phyloP scores from a whole-genome alignment of 257 asterid genomes.

The Solanum sitiens region DNA sequence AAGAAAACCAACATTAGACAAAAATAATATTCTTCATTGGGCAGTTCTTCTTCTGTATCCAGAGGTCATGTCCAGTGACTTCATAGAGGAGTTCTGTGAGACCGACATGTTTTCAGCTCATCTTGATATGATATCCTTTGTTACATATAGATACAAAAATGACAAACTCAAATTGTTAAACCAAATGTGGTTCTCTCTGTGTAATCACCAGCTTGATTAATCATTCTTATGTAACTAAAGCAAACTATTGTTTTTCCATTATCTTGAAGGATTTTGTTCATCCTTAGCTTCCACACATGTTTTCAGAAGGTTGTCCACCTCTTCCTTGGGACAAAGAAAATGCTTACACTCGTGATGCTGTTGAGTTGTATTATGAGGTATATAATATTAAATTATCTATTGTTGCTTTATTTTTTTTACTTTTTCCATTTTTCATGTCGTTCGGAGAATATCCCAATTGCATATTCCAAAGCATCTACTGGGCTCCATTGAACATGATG shows the following conservation, averaged over 20 bases:
- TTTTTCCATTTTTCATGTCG: neutral
- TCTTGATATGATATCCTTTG: slow-evolving; percentile 89
- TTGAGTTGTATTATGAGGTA: slow-evolving; percentile 93
- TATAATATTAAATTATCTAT: neutral
- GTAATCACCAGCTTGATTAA: neutral
- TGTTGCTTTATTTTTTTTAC: neutral
- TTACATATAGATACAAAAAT: neutral
- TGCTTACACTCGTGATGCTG: slow-evolving; percentile 66
- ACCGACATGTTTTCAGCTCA: slow-evolving; percentile 64
- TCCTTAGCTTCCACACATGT: slow-evolving; percentile 81
- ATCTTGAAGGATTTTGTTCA: neutral
- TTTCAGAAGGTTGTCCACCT: slow-evolving; percentile 69
- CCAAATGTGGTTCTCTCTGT: neutral
- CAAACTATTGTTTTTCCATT: neutral
- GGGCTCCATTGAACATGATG: neutral
- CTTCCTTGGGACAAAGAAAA: slow-evolving; percentile 72
- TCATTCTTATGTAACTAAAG: neutral
- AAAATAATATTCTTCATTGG: slow-evolving; percentile 79
- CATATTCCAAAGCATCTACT: neutral
- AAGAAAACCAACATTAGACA: slow-evolving; percentile 64
- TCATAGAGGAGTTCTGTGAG: slow-evolving; percentile 92
- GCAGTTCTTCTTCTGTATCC: slow-evolving; percentile 81
- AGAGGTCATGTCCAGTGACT: slow-evolving; percentile 88
- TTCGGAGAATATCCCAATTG: neutral
- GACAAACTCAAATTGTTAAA: neutral